phyloP scores from a whole-genome alignment of 352 stramenopile species.

The Achlya hypogyna region DNA sequence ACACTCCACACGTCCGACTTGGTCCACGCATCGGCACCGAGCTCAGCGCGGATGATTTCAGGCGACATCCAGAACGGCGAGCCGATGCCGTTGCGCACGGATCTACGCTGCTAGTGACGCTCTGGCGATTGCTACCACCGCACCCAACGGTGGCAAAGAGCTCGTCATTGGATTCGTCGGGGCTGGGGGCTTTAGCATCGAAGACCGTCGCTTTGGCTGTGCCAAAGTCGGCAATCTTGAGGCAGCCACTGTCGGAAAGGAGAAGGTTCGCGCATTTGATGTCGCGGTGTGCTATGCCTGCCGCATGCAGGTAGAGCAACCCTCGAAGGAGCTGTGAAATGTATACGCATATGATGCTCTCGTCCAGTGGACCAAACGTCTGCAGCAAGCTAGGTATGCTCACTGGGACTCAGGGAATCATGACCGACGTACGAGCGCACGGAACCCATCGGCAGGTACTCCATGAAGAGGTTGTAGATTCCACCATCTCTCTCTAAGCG shows the following conservation, averaged over 20 bases:
- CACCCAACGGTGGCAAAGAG: constrained; percentile 15
- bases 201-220: constrained; percentile 38
- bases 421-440: constrained; percentile 39
- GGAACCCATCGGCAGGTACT: constrained; percentile 76
- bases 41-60: constrained; percentile 86
- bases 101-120: constrained; percentile 22
- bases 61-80: constrained; percentile 94
- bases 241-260: constrained; percentile 41
- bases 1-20: constrained; percentile 88
- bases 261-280: constrained; percentile 85
- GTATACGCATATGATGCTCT: constrained; percentile 50
- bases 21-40: constrained; percentile 61
- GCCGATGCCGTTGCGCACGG: constrained; percentile 62
- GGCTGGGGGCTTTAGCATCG: not conserved
- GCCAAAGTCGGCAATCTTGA: constrained; percentile 86
- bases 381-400: constrained; percentile 51
- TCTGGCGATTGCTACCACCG: constrained; percentile 8
- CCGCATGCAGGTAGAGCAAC: constrained; percentile 60
- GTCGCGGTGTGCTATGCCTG: constrained; percentile 72
- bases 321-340: constrained; percentile 45
- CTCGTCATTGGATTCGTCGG: not conserved
- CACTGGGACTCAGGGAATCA: not conserved
- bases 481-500: constrained; percentile 39
- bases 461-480: constrained; percentile 70
- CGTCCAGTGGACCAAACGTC: constrained; percentile 60